phyloP scores from a whole-genome alignment of 2,329 filamentous ascomycete genomes.

The Coniochaeta hoffmannii region DNA sequence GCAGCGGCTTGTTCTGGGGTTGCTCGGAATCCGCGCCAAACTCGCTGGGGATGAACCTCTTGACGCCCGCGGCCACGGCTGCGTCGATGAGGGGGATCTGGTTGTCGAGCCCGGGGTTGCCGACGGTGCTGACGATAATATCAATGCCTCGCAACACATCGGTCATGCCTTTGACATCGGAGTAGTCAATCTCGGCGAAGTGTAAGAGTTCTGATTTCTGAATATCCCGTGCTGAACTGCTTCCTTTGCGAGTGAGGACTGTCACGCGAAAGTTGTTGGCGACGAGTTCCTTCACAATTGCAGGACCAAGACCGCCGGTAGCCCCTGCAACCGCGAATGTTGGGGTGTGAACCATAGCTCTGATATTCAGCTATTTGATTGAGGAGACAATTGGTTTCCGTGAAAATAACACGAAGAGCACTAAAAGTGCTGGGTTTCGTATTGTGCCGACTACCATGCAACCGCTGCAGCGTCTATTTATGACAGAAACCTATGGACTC shows the following conservation, averaged over 20 bases:
- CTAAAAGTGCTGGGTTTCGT: no score
- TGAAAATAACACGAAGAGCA: background rate
- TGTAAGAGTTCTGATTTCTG: constrained; percentile 22
- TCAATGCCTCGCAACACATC: constrained; percentile 44
- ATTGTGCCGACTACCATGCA: no score
- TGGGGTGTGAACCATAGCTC: constrained; percentile 8
- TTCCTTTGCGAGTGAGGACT: constrained; percentile 39
- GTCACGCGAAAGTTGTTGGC: constrained; percentile 37
- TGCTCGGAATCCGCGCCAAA: constrained; percentile 27
- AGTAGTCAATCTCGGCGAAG: constrained; percentile 40
- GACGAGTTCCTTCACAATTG: constrained; percentile 19
- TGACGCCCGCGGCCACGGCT: constrained; percentile 46
- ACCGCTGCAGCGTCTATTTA: no score
- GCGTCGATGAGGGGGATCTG: constrained; percentile 48
- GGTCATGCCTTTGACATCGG: constrained; percentile 33
- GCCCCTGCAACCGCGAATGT: constrained; percentile 13
- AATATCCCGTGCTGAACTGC: constrained; percentile 22
- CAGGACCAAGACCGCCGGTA: constrained; percentile 22
- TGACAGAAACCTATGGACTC: no score
- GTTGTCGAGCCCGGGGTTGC: constrained; percentile 29
- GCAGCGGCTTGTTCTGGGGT: constrained; percentile 12
- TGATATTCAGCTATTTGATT: no score
- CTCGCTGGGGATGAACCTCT: constrained; percentile 49
- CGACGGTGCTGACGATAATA: constrained; percentile 43
- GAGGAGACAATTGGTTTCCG: background rate